Evolutionary conservation across 805 yeast genomes (phyloP).

Genomic region (Barnettozyma sp.): DNA sequence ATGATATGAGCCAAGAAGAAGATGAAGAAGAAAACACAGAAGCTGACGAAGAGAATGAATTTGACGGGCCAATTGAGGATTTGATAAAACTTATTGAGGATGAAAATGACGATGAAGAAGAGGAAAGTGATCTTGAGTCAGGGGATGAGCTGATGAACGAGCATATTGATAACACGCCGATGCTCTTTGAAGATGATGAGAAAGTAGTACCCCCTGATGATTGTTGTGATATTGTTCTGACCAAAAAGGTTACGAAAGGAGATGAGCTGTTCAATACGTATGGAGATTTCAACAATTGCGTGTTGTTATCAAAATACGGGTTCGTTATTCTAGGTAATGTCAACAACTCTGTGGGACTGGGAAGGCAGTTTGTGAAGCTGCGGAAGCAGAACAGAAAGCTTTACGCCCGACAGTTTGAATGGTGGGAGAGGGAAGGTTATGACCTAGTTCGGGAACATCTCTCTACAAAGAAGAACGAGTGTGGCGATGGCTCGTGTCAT

Average conservation of each 20-base stretch:
- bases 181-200: slow-evolving; percentile 18
- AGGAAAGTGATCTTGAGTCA: slow-evolving; percentile 2
- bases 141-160: slow-evolving; percentile 14
- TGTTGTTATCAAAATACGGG: slow-evolving; percentile 71
- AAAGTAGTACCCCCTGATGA: slow-evolving; percentile 39
- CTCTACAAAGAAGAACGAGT: slow-evolving; percentile 8
- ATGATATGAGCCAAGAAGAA: slow-evolving; percentile 11
- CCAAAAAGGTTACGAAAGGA: slow-evolving; percentile 36
- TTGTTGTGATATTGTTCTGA: slow-evolving; percentile 66
- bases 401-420: slow-evolving; percentile 34
- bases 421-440: slow-evolving; percentile 45
- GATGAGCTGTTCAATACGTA: slow-evolving; percentile 76
- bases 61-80: slow-evolving; percentile 24
- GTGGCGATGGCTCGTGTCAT: slow-evolving; percentile 14
- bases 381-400: slow-evolving; percentile 28
- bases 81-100: slow-evolving; percentile 26
- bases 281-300: slow-evolving; percentile 64
- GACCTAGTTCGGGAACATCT: slow-evolving; percentile 22
- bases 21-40: slow-evolving; percentile 12
- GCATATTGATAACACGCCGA: slow-evolving; percentile 24
- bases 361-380: slow-evolving; percentile 38
- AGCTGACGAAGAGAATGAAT: slow-evolving; percentile 18
- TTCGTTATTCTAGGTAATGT: slow-evolving; percentile 52
- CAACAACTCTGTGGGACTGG: slow-evolving; percentile 53
- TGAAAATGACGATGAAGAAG: neutral